These are phyloP conservation scores for Mycena galopus DNA, from an alignment of 768 basidiomycete genomes.

Conservation along the genomic window DNA sequence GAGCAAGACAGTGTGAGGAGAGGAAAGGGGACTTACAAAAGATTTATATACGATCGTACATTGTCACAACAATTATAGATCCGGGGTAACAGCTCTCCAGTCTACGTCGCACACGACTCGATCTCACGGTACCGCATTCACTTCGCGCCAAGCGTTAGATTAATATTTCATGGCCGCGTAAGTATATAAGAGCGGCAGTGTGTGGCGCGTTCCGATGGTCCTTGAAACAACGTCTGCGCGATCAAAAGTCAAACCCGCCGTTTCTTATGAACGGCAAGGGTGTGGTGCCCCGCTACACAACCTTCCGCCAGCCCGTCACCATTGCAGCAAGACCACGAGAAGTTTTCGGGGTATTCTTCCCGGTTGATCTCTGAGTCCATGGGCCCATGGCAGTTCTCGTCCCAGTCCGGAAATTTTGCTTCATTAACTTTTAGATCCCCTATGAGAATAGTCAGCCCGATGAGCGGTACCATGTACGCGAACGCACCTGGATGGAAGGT, in stretches of 20 bases:
- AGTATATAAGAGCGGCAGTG: constrained; percentile 10
- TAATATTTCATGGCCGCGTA: constrained; percentile 13
- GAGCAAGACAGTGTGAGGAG: not conserved
- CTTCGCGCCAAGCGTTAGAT: constrained; percentile 3
- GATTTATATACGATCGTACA: constrained; percentile 1
- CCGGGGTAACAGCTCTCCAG: not conserved
- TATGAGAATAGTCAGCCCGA: constrained; percentile 34
- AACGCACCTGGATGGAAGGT: constrained; percentile 64
- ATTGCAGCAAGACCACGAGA: constrained; percentile 67
- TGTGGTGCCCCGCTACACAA: constrained; percentile 57
- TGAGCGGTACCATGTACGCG: not conserved
- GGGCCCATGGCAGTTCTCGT: constrained; percentile 61
- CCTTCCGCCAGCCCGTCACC: constrained; percentile 51
- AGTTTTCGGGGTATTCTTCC: constrained; percentile 59
- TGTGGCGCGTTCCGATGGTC: too few species aligned
- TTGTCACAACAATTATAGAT: constrained; percentile 13
- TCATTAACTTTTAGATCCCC: constrained; percentile 58
- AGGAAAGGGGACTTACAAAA: not conserved
- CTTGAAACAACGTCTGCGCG: too few species aligned
- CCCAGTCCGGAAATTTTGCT: constrained; percentile 59
- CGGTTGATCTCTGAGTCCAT: constrained; percentile 58
- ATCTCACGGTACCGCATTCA: constrained; percentile 7
- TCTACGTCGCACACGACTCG: too few species aligned
- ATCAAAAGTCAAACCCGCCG: constrained; percentile 39
- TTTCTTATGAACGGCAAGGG: constrained; percentile 48